phyloP scores from a whole-genome alignment of 2,329 filamentous ascomycete species.

The Fusarium longipes region DNA sequence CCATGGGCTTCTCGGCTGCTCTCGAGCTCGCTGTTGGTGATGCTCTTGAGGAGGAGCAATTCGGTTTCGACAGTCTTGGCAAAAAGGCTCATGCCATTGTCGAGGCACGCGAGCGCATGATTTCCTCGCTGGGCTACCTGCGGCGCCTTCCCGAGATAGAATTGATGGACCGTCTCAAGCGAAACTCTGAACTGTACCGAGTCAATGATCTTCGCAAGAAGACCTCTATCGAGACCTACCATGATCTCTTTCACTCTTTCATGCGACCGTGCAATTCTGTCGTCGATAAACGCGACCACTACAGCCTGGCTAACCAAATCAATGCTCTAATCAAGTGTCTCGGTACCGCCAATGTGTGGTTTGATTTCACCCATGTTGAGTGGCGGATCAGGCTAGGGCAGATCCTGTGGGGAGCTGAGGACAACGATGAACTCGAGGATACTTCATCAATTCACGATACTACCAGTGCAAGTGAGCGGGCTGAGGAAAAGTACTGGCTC shows the following conservation, averaged over 20 bases:
- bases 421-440: conserved; percentile 65
- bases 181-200: conserved; percentile 66
- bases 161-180: conserved; percentile 69
- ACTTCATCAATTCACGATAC: conserved; percentile 63
- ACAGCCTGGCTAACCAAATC: conserved; percentile 76
- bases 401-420: conserved; percentile 71
- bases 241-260: conserved; percentile 70
- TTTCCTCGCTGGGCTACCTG: conserved; percentile 64
- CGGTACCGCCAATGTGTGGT: conserved; percentile 74
- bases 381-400: conserved; percentile 80
- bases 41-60: conserved; percentile 71
- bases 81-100: conserved; percentile 65
- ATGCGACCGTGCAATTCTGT: conserved; percentile 67
- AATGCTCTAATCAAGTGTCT: conserved; percentile 74
- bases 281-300: conserved; percentile 68
- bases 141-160: conserved; percentile 67
- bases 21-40: conserved; percentile 74
- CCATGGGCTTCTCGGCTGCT: conserved; percentile 75
- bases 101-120: conserved; percentile 68
- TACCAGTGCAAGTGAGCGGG: conserved; percentile 61
- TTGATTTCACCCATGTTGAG: conserved; percentile 79
- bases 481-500: conserved; percentile 74
- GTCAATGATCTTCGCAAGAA: conserved; percentile 63
- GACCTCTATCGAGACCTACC: conserved; percentile 68
- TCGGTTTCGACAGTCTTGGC: conserved; percentile 67